A percentile compares a stretch with the other conserved stretches of the same genome.
phyloP scores from a whole-genome alignment of 2,329 filamentous ascomycete species.

The Emergomyces africanus region DNA sequence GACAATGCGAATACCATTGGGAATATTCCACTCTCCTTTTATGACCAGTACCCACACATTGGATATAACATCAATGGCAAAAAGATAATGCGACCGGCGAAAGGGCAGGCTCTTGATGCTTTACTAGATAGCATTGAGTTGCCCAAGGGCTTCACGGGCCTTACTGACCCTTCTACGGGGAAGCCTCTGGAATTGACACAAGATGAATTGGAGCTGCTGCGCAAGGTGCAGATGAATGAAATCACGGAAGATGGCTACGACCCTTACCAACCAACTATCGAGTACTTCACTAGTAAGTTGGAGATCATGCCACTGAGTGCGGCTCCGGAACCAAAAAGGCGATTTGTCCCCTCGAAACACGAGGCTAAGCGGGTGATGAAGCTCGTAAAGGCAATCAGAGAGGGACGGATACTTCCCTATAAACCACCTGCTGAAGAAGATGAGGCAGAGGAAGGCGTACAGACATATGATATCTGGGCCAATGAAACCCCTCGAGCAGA shows the following conservation, averaged over 20 bases:
- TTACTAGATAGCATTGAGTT: constrained; percentile 93
- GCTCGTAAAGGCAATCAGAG: constrained; percentile 86
- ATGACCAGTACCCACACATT: constrained; percentile 96
- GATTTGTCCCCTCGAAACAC: constrained; percentile 93
- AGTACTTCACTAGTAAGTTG: constrained; percentile 82
- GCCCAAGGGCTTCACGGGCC: constrained; percentile 91
- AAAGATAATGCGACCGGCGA: constrained; percentile 91
- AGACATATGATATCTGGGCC: constrained; percentile 85
- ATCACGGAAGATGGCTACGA: constrained; percentile 79
- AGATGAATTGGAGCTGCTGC: constrained; percentile 79
- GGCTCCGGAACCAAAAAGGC: constrained; percentile 87
- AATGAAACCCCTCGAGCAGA: constrained; percentile 73
- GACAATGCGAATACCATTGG: constrained; percentile 83
- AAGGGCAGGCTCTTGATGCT: constrained; percentile 84
- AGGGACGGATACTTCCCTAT: constrained; percentile 87
- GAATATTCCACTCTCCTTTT: constrained; percentile 85
- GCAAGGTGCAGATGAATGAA: constrained; percentile 80
- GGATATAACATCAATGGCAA: constrained; percentile 99
- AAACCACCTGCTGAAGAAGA: constrained; percentile 62
- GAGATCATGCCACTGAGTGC: constrained; percentile 93
- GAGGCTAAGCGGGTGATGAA: constrained; percentile 96
- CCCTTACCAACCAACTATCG: constrained; percentile 84
- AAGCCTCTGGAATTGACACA: constrained; percentile 78
- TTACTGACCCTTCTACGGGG: constrained; percentile 87
- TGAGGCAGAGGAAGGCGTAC: constrained; percentile 57